phyloP scores from a whole-genome alignment of 805 yeast species.

The Starmerella floricola region DNA sequence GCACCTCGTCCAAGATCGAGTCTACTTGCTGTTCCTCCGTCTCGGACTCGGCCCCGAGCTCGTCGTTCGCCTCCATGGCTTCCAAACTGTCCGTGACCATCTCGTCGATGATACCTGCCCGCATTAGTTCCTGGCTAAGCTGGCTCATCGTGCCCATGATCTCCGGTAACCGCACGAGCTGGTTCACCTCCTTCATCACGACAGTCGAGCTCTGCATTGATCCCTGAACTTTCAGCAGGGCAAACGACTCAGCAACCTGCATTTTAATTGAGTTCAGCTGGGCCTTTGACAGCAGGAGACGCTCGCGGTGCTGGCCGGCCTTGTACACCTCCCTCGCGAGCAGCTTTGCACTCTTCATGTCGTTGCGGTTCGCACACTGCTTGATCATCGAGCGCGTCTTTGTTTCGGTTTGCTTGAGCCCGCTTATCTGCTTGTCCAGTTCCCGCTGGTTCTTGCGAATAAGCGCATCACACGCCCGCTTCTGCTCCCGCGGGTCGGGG shows the following conservation, averaged over 20 bases:
- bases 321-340: slow-evolving; percentile 74
- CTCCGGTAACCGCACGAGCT: slow-evolving; percentile 65
- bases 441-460: slow-evolving; percentile 77
- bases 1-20: slow-evolving; percentile 31
- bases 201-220: slow-evolving; percentile 66
- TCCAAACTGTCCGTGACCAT: slow-evolving; percentile 91
- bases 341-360: slow-evolving; percentile 57
- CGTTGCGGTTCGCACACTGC: slow-evolving; percentile 63
- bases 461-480: slow-evolving; percentile 62
- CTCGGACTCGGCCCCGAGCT: slow-evolving; percentile 32
- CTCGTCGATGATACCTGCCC: slow-evolving; percentile 62
- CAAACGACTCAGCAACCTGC: slow-evolving; percentile 87
- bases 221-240: slow-evolving; percentile 68
- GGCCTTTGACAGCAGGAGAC: slow-evolving; percentile 70
- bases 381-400: slow-evolving; percentile 71
- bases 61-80: slow-evolving; percentile 49
- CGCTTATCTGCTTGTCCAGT: slow-evolving; percentile 63
- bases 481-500: slow-evolving; percentile 81
- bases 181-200: slow-evolving; percentile 81
- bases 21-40: slow-evolving; percentile 29
- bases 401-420: slow-evolving; percentile 45
- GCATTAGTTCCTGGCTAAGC: slow-evolving; percentile 70
- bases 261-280: slow-evolving; percentile 73
- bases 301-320: slow-evolving; percentile 57
- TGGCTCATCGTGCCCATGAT: slow-evolving; percentile 73